Percentiles rank a stretch among this genome's conserved stretches.
Conservation (phyloP, 768 basidiomycete species). For the Chalciporus piperatus region DNA sequence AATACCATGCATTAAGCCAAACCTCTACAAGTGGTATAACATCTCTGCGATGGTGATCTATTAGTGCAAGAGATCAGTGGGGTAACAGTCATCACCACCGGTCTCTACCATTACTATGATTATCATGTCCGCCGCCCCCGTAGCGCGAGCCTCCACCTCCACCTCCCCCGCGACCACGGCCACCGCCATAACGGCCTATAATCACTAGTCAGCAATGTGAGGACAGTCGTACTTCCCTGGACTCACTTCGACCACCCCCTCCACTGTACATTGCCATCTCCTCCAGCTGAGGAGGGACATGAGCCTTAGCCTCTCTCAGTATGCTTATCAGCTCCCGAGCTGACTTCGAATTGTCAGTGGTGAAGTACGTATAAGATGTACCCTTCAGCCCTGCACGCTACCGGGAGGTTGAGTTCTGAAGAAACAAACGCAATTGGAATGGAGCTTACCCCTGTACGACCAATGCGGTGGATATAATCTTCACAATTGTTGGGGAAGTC, state of each 20-base stretch:
- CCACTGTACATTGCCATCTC: constrained; percentile 90
- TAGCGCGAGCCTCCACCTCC: constrained; percentile 19
- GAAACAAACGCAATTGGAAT: background rate
- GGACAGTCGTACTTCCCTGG: background rate
- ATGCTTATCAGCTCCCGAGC: constrained; percentile 90
- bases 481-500: constrained; percentile 98
- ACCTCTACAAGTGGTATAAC: constrained; percentile 26
- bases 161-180: constrained; percentile 29
- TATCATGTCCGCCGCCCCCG: constrained; percentile 25
- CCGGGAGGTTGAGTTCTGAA: constrained; percentile 14
- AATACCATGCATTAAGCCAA: background rate
- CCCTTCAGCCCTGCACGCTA: constrained; percentile 92
- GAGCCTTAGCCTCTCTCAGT: constrained; percentile 81
- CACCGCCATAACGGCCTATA: constrained; percentile 61
- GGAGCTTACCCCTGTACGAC: constrained; percentile 81
- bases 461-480: constrained; percentile 99
- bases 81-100: constrained; percentile 21
- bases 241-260: constrained; percentile 69
- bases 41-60: constrained; percentile 21
- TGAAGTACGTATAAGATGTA: constrained; percentile 94
- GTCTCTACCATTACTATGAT: constrained; percentile 20
- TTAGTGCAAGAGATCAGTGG: constrained; percentile 4
- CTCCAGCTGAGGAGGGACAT: constrained; percentile 84
- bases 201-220: background rate
- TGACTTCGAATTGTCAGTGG: constrained; percentile 91